Conservation (phyloP, 2,329 filamentous ascomycete species). For the Acrocalymma vagum region DNA sequence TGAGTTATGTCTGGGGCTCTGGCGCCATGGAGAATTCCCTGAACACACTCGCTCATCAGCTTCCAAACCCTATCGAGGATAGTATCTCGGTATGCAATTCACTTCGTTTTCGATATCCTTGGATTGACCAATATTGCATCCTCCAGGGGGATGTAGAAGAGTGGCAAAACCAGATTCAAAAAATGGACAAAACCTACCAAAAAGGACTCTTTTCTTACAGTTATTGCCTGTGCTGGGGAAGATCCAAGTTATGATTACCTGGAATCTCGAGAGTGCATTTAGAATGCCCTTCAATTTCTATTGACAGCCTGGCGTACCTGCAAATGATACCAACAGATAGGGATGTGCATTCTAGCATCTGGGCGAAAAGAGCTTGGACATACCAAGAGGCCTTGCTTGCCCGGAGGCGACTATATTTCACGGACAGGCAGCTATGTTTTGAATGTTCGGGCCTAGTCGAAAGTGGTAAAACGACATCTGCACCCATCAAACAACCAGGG, state of each 20-base stretch:
- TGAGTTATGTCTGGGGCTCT: constrained; percentile 8
- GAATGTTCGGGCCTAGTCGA: background rate
- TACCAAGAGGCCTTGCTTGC: constrained; percentile 3
- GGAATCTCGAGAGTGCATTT: constrained; percentile 1
- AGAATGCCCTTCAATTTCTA: background rate
- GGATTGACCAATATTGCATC: constrained; percentile 7
- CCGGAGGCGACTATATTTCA: constrained; percentile 1
- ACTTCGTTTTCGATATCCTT: constrained; percentile 3
- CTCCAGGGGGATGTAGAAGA: background rate
- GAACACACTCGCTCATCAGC: background rate
- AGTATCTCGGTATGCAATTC: constrained; percentile 2
- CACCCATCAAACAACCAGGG: too few species aligned
- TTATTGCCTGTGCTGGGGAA: constrained; percentile 2
- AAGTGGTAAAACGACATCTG: background rate
- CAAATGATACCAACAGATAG: constrained; percentile 3
- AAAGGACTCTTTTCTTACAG: background rate
- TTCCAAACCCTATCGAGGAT: constrained; percentile 5
- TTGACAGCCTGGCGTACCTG: background rate
- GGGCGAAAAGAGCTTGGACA: constrained; percentile 8
- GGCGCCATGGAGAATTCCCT: constrained; percentile 8
- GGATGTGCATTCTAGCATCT: background rate
- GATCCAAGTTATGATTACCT: constrained; percentile 4
- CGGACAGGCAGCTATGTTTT: constrained; percentile 3
- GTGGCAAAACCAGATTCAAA: background rate
- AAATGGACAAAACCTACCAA: constrained; percentile 5